Evolutionary conservation across 148 eudicot genomes (phyloP).

Genomic region (Vaccinium corymbosum): DNA sequence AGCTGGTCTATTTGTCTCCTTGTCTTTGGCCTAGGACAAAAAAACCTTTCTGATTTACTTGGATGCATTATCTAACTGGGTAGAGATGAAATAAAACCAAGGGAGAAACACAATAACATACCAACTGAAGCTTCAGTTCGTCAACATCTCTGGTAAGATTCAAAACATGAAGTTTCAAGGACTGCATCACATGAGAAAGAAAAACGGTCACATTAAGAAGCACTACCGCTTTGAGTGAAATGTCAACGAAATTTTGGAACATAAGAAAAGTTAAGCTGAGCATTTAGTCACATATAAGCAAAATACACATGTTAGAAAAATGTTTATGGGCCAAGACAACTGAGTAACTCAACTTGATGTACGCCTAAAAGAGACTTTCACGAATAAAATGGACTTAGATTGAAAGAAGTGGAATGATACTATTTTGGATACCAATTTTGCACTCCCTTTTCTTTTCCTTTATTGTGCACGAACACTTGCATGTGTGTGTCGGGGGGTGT

Average conservation of each 20-base stretch:
- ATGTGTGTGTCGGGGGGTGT: neutral
- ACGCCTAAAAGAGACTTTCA: neutral
- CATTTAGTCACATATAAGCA: neutral
- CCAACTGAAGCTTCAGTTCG: constrained; percentile 58
- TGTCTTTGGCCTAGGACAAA: constrained; percentile 54
- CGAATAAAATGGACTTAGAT: neutral
- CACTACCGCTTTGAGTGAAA: neutral
- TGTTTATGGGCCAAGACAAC: neutral
- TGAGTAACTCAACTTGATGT: neutral
- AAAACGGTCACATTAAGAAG: constrained; percentile 3
- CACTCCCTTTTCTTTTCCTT: neutral
- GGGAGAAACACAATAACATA: constrained; percentile 34
- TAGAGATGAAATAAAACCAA: constrained; percentile 11
- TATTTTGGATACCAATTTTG: neutral
- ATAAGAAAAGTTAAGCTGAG: neutral
- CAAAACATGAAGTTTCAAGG: constrained; percentile 85
- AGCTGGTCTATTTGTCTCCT: constrained; percentile 32
- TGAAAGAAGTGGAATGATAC: neutral
- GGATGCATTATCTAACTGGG: neutral
- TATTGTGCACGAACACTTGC: no score
- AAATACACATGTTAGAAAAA: neutral
- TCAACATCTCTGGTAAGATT: constrained; percentile 69
- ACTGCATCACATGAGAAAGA: constrained; percentile 53
- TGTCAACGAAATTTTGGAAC: neutral
- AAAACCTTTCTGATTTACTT: constrained; percentile 11